Evolutionary conservation across 306 rosid species (phyloP).

Genomic region (Geum urbanum): DNA sequence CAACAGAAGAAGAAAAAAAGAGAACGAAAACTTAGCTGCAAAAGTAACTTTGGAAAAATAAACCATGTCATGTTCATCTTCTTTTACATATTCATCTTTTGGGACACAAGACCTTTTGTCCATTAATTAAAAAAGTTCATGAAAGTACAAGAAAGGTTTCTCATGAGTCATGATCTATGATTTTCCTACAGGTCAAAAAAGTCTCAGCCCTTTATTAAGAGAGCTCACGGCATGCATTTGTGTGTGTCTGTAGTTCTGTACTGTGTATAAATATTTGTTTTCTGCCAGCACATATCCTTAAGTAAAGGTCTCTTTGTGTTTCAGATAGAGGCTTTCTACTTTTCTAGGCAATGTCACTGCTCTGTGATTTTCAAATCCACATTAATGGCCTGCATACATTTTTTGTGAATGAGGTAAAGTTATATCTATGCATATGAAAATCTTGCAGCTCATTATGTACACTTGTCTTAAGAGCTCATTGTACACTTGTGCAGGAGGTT

Average conservation of each 20-base stretch:
- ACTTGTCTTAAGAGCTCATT: neutral
- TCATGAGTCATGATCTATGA: constrained; percentile 15
- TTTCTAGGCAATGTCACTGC: constrained; percentile 42
- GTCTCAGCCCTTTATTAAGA: neutral
- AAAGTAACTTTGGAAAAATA: neutral
- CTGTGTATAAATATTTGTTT: too few species aligned
- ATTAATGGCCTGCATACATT: constrained; percentile 54
- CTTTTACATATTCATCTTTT: neutral
- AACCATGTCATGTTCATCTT: neutral
- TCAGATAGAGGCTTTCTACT: constrained; percentile 12
- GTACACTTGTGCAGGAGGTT: constrained; percentile 40
- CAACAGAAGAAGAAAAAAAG: neutral
- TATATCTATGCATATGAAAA: neutral
- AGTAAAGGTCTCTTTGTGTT: neutral
- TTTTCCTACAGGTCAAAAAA: constrained; percentile 10
- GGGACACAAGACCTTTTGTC: neutral
- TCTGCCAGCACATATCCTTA: neutral
- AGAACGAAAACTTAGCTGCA: neutral
- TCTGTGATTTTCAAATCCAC: constrained; percentile 47
- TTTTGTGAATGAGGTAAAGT: constrained; percentile 48
- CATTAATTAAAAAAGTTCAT: neutral
- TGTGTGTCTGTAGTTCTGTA: too few species aligned
- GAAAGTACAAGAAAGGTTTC: neutral
- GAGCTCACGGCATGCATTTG: neutral
- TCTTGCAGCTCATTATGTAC: neutral